phyloP scores from a whole-genome alignment of 768 basidiomycete species.

The Lanmaoa pseudosensibilis region DNA sequence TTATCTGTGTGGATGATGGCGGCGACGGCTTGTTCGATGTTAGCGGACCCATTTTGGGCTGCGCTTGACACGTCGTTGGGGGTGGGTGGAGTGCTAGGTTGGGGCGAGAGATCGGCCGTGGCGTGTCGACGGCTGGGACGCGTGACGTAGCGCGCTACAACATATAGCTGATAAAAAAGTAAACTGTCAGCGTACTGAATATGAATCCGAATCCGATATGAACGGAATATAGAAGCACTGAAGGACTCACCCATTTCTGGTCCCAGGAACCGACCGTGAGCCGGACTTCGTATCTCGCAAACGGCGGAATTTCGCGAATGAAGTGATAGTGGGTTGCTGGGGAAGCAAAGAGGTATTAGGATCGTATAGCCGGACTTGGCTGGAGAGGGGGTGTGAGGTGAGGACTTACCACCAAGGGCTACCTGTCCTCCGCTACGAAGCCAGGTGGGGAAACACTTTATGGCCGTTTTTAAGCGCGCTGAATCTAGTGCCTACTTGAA shows the following conservation, averaged over 20 bases:
- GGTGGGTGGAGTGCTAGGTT: constrained; percentile 28
- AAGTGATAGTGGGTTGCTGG: constrained; percentile 68
- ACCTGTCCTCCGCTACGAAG: constrained; percentile 61
- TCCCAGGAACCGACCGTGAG: constrained; percentile 64
- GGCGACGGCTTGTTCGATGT: constrained; percentile 15
- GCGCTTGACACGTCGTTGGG: constrained; percentile 3
- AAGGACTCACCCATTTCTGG: constrained; percentile 67
- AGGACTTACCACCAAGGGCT: constrained; percentile 45
- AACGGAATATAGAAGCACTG: not conserved
- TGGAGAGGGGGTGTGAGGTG: too few relatives aligned
- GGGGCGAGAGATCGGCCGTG: constrained; percentile 13
- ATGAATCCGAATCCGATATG: not conserved
- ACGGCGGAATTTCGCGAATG: constrained; percentile 67
- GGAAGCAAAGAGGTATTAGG: not conserved
- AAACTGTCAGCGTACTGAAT: not conserved
- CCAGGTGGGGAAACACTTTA: constrained; percentile 56
- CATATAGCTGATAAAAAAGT: constrained; percentile 47
- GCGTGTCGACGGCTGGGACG: constrained; percentile 36
- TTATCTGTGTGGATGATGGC: constrained; percentile 6
- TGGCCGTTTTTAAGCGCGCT: constrained; percentile 47
- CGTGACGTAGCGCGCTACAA: constrained; percentile 64
- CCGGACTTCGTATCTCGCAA: constrained; percentile 61
- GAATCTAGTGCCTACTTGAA: constrained; percentile 42
- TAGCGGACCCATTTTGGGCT: constrained; percentile 6
- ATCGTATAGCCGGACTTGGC: not conserved